A percentile compares a stretch with the other conserved stretches of the same genome.
Conservation (phyloP, 1,139 yeast genomes). For the Zhuliangozyma parablackwelliae region DNA sequence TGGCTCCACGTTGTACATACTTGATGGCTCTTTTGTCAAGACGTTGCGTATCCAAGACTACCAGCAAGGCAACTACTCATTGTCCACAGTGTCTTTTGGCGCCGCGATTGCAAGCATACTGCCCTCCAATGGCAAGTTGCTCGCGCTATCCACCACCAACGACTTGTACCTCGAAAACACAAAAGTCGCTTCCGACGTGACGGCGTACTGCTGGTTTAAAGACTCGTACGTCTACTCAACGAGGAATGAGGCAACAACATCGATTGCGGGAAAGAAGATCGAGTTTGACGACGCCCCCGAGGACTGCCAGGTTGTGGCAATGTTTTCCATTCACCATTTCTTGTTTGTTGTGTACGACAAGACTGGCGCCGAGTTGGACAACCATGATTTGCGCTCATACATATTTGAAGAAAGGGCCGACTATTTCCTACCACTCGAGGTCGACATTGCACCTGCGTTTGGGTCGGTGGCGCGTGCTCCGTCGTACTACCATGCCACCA, state of each 20-base stretch:
- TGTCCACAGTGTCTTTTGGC: not conserved
- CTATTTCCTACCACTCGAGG: conserved; percentile 6
- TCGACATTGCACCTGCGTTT: conserved; percentile 55
- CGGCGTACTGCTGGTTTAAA: conserved; percentile 12
- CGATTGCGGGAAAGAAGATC: conserved; percentile 5
- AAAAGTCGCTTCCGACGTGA: conserved; percentile 8
- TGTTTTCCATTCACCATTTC: conserved; percentile 1
- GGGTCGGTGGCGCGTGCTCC: conserved; percentile 50
- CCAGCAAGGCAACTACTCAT: not conserved
- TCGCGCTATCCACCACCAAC: conserved; percentile 2
- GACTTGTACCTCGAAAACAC: conserved; percentile 5
- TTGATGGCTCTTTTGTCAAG: conserved; percentile 12
- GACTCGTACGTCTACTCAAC: conserved; percentile 8
- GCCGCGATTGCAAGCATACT: not conserved
- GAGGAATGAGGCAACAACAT: conserved; percentile 1
- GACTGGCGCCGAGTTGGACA: conserved; percentile 15
- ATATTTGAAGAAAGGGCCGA: conserved; percentile 5
- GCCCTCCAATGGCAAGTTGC: not conserved
- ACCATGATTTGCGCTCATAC: conserved; percentile 14
- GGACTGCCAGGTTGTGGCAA: conserved; percentile 3
- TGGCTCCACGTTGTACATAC: conserved; percentile 19
- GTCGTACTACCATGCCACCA: conserved; percentile 39
- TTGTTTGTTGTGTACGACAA: conserved; percentile 10
- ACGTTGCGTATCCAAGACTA: not conserved
- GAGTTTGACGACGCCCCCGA: conserved; percentile 1